phyloP scores from a whole-genome alignment of 306 rosid species.

The Cotoneaster glaucophyllus region DNA sequence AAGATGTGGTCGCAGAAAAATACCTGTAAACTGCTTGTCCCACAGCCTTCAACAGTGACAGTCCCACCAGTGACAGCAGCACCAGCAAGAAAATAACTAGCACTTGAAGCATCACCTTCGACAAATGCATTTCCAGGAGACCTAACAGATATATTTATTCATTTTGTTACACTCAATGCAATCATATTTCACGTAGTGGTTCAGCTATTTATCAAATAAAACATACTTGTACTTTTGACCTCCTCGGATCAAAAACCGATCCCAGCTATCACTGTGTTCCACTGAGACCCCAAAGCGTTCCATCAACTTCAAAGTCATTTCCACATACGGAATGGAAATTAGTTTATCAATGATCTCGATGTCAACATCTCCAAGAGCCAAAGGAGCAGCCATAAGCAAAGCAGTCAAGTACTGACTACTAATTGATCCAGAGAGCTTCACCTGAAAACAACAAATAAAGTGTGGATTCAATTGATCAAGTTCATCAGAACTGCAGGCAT shows the following conservation, averaged over 20 bases:
- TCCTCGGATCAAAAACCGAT: conserved; percentile 72
- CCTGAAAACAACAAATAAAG: conserved; percentile 42
- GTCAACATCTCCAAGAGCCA: conserved; percentile 94
- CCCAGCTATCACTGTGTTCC: conserved; percentile 76
- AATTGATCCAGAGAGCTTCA: conserved; percentile 90
- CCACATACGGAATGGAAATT: conserved; percentile 93
- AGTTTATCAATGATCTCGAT: conserved; percentile 85
- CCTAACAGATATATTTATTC: conserved; percentile 32
- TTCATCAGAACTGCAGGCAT: neutral
- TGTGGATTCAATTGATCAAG: conserved; percentile 12
- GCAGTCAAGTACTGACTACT: conserved; percentile 98
- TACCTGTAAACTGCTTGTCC: conserved; percentile 99
- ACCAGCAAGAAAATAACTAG: conserved; percentile 99
- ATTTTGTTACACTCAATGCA: conserved; percentile 8
- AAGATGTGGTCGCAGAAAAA: conserved; percentile 5
- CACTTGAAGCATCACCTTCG: conserved; percentile 99
- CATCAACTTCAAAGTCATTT: conserved; percentile 97
- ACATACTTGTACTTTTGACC: conserved; percentile 98
- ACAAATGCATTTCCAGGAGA: conserved; percentile 93
- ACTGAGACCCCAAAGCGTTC: conserved; percentile 88
- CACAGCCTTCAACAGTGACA: conserved; percentile 91
- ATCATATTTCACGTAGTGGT: conserved; percentile 9
- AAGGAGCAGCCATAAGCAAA: conserved; percentile 95
- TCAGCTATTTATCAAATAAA: conserved; percentile 12
- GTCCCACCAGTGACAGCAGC: conserved; percentile 99